Evolutionary conservation across 495 filamentous ascomycete genomes (phyloP).

Genomic region (Chaetomidium leptoderma): DNA sequence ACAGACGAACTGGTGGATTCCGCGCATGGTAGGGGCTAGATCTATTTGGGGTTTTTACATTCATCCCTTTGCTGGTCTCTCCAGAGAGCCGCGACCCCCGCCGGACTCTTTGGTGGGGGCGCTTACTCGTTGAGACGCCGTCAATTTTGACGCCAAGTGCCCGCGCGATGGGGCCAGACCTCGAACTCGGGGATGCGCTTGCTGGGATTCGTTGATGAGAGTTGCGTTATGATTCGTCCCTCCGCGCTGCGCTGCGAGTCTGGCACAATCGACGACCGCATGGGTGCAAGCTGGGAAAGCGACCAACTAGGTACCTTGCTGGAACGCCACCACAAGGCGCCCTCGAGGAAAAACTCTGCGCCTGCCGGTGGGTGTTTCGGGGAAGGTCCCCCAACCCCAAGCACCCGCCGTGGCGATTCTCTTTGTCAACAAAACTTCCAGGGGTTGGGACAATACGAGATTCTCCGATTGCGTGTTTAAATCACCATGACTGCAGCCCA

Average conservation of each 20-base stretch:
- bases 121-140: not conserved
- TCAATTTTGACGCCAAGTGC: slow-evolving; percentile 1
- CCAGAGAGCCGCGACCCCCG: not conserved
- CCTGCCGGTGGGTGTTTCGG: slow-evolving; percentile 5
- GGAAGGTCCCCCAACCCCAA: slow-evolving; percentile 1
- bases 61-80: not conserved
- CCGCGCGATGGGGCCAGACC: not conserved
- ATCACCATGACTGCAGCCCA: not conserved
- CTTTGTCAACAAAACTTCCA: not conserved
- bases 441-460: not conserved
- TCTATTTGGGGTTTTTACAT: not conserved
- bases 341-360: not conserved
- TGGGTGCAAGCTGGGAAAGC: slow-evolving; percentile 15
- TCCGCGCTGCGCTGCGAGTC: not conserved
- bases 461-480: not conserved
- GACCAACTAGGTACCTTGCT: not conserved
- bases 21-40: not conserved
- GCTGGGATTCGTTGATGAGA: not conserved
- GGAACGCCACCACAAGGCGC: slow-evolving; percentile 1
- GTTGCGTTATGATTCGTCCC: not conserved
- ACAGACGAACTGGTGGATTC: too few relatives aligned
- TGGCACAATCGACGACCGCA: slow-evolving; percentile 4
- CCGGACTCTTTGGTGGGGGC: not conserved
- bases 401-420: not conserved
- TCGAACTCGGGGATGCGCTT: slow-evolving; percentile 3